These are phyloP conservation scores for Avena sativa DNA, from an alignment of 176 grass and related monocot species.

Conservation along the genomic window DNA sequence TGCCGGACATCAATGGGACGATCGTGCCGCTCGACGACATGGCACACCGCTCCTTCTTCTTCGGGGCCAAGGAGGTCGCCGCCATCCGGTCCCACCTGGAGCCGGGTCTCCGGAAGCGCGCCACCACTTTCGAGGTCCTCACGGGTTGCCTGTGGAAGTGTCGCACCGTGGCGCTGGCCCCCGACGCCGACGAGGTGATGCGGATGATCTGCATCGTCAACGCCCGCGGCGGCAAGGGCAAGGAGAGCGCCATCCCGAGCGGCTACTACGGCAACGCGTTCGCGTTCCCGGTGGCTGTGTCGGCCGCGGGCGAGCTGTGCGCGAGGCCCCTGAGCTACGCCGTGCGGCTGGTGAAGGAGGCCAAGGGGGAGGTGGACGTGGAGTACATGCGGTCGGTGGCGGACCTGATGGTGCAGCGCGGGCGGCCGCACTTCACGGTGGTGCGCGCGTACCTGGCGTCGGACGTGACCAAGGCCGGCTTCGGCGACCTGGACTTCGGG, in stretches of 20 bases:
- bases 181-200: slow-evolving; percentile 75
- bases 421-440: slow-evolving; percentile 72
- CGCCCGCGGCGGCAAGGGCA: slow-evolving; percentile 53
- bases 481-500: slow-evolving; percentile 80
- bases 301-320: slow-evolving; percentile 52
- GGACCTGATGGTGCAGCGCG: slow-evolving; percentile 70
- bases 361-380: slow-evolving; percentile 63
- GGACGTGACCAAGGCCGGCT: slow-evolving; percentile 70
- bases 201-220: slow-evolving; percentile 75
- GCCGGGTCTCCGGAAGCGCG: slow-evolving; percentile 38
- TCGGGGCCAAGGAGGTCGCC: slow-evolving; percentile 54
- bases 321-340: slow-evolving; percentile 59
- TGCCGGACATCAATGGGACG: slow-evolving; percentile 78
- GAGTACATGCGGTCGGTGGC: slow-evolving; percentile 75
- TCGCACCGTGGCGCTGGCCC: slow-evolving; percentile 69
- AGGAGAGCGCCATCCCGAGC: slow-evolving; percentile 37
- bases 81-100: slow-evolving; percentile 52
- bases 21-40: slow-evolving; percentile 79
- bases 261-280: slow-evolving; percentile 92
- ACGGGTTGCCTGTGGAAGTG: slow-evolving; percentile 77
- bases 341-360: slow-evolving; percentile 62
- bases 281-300: slow-evolving; percentile 68
- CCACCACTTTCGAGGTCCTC: slow-evolving; percentile 84
- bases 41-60: slow-evolving; percentile 80
- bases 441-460: slow-evolving; percentile 71